Percentiles rank a stretch among this genome's conserved stretches.
phyloP scores from a whole-genome alignment of 139 green algal species.

The Klebsormidium nitens region DNA sequence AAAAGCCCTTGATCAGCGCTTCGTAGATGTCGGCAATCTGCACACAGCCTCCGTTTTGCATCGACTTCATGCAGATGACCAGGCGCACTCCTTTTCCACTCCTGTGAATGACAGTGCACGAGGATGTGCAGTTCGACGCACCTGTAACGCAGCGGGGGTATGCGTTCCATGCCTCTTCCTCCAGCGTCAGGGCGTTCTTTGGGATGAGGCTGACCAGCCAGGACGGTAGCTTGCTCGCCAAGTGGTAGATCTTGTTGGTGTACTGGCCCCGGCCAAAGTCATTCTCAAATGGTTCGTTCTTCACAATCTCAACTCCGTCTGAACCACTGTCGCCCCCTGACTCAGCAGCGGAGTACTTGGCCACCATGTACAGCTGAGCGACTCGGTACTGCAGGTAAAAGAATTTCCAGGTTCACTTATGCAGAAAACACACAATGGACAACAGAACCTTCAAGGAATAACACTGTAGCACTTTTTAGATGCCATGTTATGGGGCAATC shows the following conservation, averaged over 20 bases:
- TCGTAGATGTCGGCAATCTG: too few species aligned
- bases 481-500: too few species aligned
- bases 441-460: too few species aligned
- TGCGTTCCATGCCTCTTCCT: constrained; percentile 43
- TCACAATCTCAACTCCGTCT: constrained; percentile 38
- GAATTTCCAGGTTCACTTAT: too few species aligned
- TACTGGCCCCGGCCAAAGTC: constrained; percentile 33
- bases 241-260: constrained; percentile 44
- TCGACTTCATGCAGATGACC: too few species aligned
- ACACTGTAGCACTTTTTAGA: too few species aligned
- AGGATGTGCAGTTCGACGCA: too few species aligned
- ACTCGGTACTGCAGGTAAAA: constrained; percentile 24
- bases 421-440: too few species aligned
- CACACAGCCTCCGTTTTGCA: too few species aligned
- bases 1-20: too few species aligned
- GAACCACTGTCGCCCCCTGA: constrained; percentile 20
- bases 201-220: constrained; percentile 29
- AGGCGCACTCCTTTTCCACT: too few species aligned
- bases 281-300: constrained; percentile 37
- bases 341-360: constrained; percentile 24
- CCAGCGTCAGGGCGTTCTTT: constrained; percentile 32
- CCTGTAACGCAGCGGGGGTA: constrained; percentile 39
- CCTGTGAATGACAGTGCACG: too few species aligned
- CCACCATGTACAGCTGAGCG: constrained; percentile 44
- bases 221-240: constrained; percentile 36